phyloP scores from a whole-genome alignment of 441 rosid species.

The Pelargonium cotyledonis region DNA sequence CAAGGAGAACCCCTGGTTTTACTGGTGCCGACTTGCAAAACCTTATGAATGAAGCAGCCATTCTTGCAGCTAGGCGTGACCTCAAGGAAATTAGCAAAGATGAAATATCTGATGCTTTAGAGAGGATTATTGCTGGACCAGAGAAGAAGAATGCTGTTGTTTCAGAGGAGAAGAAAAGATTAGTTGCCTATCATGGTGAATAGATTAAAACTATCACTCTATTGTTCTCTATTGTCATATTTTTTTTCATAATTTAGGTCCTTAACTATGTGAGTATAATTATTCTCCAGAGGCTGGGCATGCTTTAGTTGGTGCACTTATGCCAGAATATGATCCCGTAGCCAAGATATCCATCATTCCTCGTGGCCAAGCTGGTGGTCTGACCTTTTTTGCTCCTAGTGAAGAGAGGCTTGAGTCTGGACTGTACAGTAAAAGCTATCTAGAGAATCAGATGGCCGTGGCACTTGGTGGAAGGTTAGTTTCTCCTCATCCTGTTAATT shows the following conservation, averaged over 20 bases:
- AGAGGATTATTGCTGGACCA: slow-evolving; percentile 95
- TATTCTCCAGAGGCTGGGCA: slow-evolving; percentile 80
- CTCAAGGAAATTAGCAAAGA: slow-evolving; percentile 95
- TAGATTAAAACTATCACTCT: not conserved
- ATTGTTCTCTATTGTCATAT: not conserved
- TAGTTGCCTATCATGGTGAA: slow-evolving; percentile 87
- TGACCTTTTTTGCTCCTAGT: slow-evolving; percentile 88
- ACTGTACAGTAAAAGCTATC: slow-evolving; percentile 84
- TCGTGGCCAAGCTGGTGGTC: slow-evolving; percentile 96
- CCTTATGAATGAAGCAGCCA: slow-evolving; percentile 94
- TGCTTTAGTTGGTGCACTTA: slow-evolving; percentile 87
- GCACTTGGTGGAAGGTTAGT: slow-evolving; percentile 91
- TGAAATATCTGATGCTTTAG: slow-evolving; percentile 90
- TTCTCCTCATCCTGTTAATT: slow-evolving; percentile 7
- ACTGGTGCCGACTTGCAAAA: slow-evolving; percentile 94
- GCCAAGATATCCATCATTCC: slow-evolving; percentile 95
- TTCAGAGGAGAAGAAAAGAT: slow-evolving; percentile 76
- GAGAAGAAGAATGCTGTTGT: slow-evolving; percentile 94
- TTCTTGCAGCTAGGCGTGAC: slow-evolving; percentile 87
- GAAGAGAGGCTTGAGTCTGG: slow-evolving; percentile 97
- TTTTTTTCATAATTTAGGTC: not conserved
- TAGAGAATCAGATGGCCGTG: slow-evolving; percentile 95
- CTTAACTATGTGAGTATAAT: slow-evolving; percentile 12
- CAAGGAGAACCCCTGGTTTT: slow-evolving; percentile 89
- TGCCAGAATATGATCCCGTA: slow-evolving; percentile 93